Evolutionary conservation across 1,139 yeast species (phyloP).

Genomic region (Kodamaea derodonti): DNA sequence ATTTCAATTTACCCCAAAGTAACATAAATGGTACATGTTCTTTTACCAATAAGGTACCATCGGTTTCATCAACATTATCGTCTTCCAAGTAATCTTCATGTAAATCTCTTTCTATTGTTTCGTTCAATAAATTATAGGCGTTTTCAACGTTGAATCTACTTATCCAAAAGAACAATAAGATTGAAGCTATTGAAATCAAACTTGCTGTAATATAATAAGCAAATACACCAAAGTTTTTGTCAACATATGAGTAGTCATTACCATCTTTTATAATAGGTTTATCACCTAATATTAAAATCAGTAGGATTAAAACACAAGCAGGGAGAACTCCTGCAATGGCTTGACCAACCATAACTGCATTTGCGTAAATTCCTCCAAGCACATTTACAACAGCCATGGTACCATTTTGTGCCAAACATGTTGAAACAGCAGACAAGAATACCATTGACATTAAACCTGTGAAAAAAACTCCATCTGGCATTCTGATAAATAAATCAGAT

Average conservation of each 20-base stretch:
- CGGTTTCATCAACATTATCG: slow-evolving; percentile 2
- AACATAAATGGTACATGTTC: slow-evolving; percentile 43
- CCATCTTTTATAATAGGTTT: slow-evolving; percentile 14
- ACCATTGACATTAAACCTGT: slow-evolving; percentile 54
- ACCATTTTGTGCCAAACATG: slow-evolving; percentile 83
- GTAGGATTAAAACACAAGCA: slow-evolving; percentile 64
- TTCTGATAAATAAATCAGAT: slow-evolving; percentile 31
- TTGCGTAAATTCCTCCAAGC: slow-evolving; percentile 73
- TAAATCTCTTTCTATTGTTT: slow-evolving; percentile 4
- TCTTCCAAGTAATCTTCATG: slow-evolving; percentile 6
- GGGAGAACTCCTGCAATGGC: slow-evolving; percentile 93
- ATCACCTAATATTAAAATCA: slow-evolving; percentile 46
- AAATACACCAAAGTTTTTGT: slow-evolving; percentile 50
- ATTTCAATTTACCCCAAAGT: slow-evolving; percentile 56
- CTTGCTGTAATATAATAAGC: slow-evolving; percentile 71
- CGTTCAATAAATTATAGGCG: slow-evolving; percentile 12
- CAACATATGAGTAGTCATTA: slow-evolving; percentile 21
- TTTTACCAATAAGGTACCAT: slow-evolving; percentile 12
- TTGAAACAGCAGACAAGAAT: slow-evolving; percentile 56
- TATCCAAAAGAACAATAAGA: slow-evolving; percentile 30
- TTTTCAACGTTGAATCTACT: slow-evolving; percentile 22
- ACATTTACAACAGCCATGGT: slow-evolving; percentile 83
- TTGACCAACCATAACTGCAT: slow-evolving; percentile 92
- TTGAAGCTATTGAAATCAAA: slow-evolving; percentile 52
- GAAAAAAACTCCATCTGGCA: slow-evolving; percentile 42